Evolutionary conservation across 192 early-diverging fungal species (phyloP), one percentile per base, ranked within the genome.

Genomic region (Geranomyces michiganensis): DNA sequence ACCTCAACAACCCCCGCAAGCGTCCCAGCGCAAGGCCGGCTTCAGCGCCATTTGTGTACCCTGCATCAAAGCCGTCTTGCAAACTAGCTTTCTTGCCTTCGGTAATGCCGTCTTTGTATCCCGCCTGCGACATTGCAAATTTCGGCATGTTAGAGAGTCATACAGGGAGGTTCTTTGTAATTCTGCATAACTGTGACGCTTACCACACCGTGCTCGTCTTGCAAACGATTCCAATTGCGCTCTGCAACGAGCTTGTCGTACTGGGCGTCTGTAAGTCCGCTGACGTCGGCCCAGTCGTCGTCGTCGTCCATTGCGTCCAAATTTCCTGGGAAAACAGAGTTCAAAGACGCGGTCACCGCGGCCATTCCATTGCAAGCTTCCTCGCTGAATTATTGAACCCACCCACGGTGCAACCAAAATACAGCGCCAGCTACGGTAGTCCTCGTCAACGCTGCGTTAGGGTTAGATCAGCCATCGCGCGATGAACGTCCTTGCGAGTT

Each of bases 171-270:
- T 10, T 10, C 36, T 41, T 41, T 5, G 62, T 1, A 45, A 30
- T 45, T 17, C 32, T n/a, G 27, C 15, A 13, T 4, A 36, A 30
- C 65, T n/a, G n/a, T n/a, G n/a, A n/a, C n/a, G n/a, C n/a, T 70
- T 76, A 89, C 88, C 71, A 88, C 87, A 15, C 89, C 89, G 72
- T 87, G 87, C 10, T 75, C 75, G 56, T 89, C 83, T 41, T 90
- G 84, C 43, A 90, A 62, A 49, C 82, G 67, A 8, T 81, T 76
- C 89, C 89, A 90, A 49, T 87, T 82, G 55, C 74, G 76, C 27
- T 90, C 81, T 15, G 89, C 87, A 30, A 90, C 79, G 12, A 56
- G 53, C 46, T 82, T 76, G 46, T 90, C 87, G 56, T 90, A 88
- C 0, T 67, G 59, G 13, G 79, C 60, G 44, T 84, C 72, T 19